These are phyloP conservation scores for Trichoderma sp. DNA, from an alignment of 2,329 filamentous ascomycete species.

Conservation along the genomic window DNA sequence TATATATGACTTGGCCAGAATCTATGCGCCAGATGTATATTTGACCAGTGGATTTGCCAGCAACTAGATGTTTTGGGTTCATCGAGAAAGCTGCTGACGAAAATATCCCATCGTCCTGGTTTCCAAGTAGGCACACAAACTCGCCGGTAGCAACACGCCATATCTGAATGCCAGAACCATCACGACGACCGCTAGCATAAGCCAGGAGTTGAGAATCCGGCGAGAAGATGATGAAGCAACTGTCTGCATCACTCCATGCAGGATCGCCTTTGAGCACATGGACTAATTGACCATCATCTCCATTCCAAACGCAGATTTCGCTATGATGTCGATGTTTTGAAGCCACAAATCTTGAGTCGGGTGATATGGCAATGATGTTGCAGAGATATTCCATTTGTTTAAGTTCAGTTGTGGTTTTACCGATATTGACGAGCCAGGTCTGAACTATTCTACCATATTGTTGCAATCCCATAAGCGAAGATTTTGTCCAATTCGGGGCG, in stretches of 20 bases:
- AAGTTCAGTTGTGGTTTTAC: background rate
- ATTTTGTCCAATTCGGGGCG: background rate
- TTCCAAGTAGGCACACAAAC: background rate
- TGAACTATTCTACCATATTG: too few relatives aligned
- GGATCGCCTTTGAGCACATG: background rate
- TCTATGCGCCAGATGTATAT: background rate
- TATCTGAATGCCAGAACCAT: background rate
- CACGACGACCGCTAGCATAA: background rate
- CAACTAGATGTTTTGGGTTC: background rate
- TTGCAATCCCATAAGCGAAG: background rate
- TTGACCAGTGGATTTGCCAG: background rate
- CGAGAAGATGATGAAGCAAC: background rate
- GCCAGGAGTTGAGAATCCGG: background rate
- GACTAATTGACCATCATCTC: background rate
- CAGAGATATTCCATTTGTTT: too few relatives aligned
- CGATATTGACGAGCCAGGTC: background rate
- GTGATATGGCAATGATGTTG: background rate
- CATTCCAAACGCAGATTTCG: background rate
- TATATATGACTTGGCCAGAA: background rate
- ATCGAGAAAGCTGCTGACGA: background rate
- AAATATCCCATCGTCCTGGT: rapidly evolving
- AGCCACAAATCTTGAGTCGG: background rate
- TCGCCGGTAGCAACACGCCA: background rate
- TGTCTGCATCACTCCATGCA: rapidly evolving
- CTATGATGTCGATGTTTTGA: rapidly evolving